Evolutionary conservation across 73 alveolate genomes (phyloP).

Genomic region (Paramecium sonneborni): DNA sequence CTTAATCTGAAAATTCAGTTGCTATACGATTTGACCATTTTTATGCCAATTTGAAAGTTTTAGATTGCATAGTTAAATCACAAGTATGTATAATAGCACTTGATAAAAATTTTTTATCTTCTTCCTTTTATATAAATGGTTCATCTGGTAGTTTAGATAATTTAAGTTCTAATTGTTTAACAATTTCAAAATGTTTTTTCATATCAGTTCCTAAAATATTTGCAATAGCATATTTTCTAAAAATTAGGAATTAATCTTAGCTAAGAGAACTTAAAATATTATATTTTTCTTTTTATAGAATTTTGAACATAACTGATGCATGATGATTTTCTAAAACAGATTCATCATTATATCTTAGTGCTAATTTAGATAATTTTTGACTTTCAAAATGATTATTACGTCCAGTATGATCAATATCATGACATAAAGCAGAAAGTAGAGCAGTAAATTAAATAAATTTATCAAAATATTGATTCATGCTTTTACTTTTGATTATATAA

Average conservation of each 20-base stretch:
- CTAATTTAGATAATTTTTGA: conserved; percentile 71
- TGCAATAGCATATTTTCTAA: conserved; percentile 76
- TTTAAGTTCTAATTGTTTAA: conserved; percentile 41
- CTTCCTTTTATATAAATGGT: conserved; percentile 51
- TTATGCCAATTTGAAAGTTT: not conserved
- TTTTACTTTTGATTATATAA: conserved; percentile 25
- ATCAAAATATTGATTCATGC: conserved; percentile 35
- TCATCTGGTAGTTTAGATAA: conserved; percentile 39
- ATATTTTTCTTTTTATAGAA: conserved; percentile 71
- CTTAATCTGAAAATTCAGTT: conserved; percentile 11
- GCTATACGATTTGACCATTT: conserved; percentile 36
- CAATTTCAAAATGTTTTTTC: conserved; percentile 59
- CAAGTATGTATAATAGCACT: conserved; percentile 66
- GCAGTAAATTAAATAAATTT: conserved; percentile 60
- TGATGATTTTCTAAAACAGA: conserved; percentile 92
- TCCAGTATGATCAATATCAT: conserved; percentile 89
- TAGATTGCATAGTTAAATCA: conserved; percentile 37
- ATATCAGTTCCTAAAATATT: conserved; percentile 81
- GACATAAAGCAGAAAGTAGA: conserved; percentile 77
- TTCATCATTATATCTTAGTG: conserved; percentile 87
- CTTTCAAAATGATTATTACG: conserved; percentile 76
- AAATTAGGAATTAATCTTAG: conserved; percentile 63
- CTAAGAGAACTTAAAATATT: conserved; percentile 70
- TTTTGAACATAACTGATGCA: conserved; percentile 83
- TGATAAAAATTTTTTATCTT: conserved; percentile 58